phyloP scores from a whole-genome alignment of 1,139 yeast species.

The Kluyveromyces sp. region DNA sequence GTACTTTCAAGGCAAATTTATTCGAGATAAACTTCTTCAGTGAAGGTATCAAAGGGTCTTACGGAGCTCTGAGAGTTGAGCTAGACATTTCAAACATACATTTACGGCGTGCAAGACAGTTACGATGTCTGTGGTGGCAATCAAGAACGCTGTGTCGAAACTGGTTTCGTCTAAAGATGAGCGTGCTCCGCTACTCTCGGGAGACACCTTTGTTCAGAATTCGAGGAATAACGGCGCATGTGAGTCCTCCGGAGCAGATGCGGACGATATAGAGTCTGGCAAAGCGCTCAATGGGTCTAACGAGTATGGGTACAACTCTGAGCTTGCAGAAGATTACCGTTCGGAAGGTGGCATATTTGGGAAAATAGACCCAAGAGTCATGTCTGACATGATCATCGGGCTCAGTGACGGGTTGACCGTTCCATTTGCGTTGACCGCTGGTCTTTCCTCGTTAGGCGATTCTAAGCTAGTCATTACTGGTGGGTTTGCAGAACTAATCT shows the following conservation, averaged over 20 bases:
- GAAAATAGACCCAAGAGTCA: constrained; percentile 56
- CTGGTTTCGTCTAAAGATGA: constrained; percentile 13
- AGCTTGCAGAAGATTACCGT: too few species aligned
- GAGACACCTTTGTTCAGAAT: constrained; percentile 11
- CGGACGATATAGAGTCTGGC: constrained; percentile 11
- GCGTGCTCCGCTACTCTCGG: constrained; percentile 19
- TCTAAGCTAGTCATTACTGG: constrained; percentile 72
- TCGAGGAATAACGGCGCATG: constrained; percentile 8
- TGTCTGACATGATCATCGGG: constrained; percentile 76
- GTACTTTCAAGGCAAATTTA: too few species aligned
- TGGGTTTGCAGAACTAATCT: constrained; percentile 77
- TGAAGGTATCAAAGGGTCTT: too few species aligned
- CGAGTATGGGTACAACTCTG: constrained; percentile 11
- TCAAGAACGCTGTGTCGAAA: constrained; percentile 31
- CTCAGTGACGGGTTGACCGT: constrained; percentile 77
- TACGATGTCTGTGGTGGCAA: constrained; percentile 33
- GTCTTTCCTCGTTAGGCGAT: constrained; percentile 69
- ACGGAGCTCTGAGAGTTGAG: too few species aligned
- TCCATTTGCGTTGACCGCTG: constrained; percentile 80
- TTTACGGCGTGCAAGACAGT: too few species aligned
- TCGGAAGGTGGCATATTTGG: constrained; percentile 24
- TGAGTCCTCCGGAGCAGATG: constrained; percentile 11
- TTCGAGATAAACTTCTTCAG: too few species aligned
- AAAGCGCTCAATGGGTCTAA: constrained; percentile 5
- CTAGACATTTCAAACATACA: too few species aligned